A percentile compares a stretch with the other conserved stretches of the same genome.
Conservation (phyloP, 768 basidiomycete genomes). For the Mycena galopus region DNA sequence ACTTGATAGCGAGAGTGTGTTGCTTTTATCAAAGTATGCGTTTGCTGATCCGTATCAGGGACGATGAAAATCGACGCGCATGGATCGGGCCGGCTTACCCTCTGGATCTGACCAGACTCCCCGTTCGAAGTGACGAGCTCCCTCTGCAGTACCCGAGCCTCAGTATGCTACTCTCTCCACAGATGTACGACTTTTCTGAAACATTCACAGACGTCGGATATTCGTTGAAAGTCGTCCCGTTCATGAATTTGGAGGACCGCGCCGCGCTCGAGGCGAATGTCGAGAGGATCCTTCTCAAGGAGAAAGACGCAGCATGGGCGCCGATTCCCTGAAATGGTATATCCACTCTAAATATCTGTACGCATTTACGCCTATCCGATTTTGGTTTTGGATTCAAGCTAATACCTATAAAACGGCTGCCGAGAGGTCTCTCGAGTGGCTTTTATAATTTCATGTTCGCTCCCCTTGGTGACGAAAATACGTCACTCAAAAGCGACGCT, state of each 20-base stretch:
- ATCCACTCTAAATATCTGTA: not conserved
- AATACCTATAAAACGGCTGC: too few species aligned
- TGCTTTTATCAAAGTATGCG: not conserved
- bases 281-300: constrained; percentile 67
- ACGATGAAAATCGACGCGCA: constrained; percentile 76
- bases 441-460: too few species aligned
- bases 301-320: constrained; percentile 78
- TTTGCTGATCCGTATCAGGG: constrained; percentile 53
- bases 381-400: too few species aligned
- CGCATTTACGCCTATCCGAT: too few species aligned
- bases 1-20: constrained; percentile 60
- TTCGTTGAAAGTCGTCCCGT: constrained; percentile 63
- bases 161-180: constrained; percentile 48
- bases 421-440: too few species aligned
- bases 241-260: constrained; percentile 71
- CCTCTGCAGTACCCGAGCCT: constrained; percentile 78
- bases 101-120: constrained; percentile 70
- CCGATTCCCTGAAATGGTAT: constrained; percentile 49
- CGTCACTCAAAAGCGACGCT: too few species aligned
- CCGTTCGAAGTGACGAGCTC: constrained; percentile 61
- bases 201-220: constrained; percentile 72
- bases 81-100: constrained; percentile 85
- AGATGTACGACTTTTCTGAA: not conserved
- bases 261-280: constrained; percentile 72
- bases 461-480: too few species aligned